Base-by-base conservation (phyloP, 2,329 filamentous ascomycete species). In the Curvularia eragrostidis region DNA sequence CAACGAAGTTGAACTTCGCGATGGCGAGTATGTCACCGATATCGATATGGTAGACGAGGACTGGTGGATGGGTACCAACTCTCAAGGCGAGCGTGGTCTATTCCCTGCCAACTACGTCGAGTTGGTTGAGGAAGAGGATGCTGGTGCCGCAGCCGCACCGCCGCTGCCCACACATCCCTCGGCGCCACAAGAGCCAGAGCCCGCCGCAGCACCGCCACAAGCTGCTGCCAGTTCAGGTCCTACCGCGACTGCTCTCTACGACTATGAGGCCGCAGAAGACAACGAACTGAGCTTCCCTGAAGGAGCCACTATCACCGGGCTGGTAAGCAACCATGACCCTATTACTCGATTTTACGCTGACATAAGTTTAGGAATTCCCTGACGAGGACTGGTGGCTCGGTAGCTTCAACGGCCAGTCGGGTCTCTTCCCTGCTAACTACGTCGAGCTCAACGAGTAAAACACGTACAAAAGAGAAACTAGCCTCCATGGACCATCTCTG, bases 381-480 rank as follows among this genome's bases (percentile, higher is more conserved):
- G 95, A 98, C 70, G 94, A 98, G 65, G 95, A 99, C 75, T 99
- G 95, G 95, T 99, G 95, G 95, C 90, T 94, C 69, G 95, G 95
- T 57, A 87, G 91, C 70, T 96, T 90, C 77, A 84, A 88, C 24
- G 93, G 93, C 49, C 85, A 89, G 56, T 85, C 85, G 28, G 95
- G 95, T 61, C 84, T 99, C 44, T 99, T 99, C 86, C 80, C 80
- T 23, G 79, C 81, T 43, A 83, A 83, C 66, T 83, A 83, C 57
- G 81, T 83, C 39, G 73, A 79, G 68, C 66, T 83, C 15, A 47
- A 54, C 21, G 42, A 54, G 54, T 58, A 54, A 43, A 23, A 24
- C 41, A 18, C 30, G 26, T 41, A 19, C 32, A 52, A 43, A 32
- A 32, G 28, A 34, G 53, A 39, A 47, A 46, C 43, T 49, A 48